These are phyloP conservation scores for Agarophyton chilense DNA, from an alignment of 23 red algal species.

Conservation along the genomic window DNA sequence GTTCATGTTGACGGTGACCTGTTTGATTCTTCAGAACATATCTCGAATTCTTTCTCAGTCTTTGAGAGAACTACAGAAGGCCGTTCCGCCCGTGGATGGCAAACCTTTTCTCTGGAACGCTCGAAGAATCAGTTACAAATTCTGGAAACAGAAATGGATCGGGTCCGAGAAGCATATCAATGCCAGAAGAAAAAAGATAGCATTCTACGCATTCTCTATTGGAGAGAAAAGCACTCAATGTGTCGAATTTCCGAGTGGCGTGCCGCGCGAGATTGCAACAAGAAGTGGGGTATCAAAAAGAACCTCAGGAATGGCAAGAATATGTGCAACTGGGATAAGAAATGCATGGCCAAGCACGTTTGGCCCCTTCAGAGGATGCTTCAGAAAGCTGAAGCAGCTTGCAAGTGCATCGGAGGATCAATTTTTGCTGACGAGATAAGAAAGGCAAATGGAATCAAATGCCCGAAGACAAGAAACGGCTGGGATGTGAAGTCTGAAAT, in stretches of 20 bases:
- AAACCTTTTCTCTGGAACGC: neutral
- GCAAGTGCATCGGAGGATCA: neutral
- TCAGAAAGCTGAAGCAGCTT: neutral
- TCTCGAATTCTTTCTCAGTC: neutral
- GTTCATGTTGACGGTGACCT: neutral
- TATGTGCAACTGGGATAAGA: neutral
- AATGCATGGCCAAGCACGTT: neutral
- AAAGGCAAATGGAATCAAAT: neutral
- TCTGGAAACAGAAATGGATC: neutral
- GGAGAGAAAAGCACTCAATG: neutral
- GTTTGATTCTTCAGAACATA: neutral
- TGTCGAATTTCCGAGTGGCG: neutral
- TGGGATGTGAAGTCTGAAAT: neutral
- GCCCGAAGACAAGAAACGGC: neutral
- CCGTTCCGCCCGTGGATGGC: neutral
- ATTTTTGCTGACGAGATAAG: neutral
- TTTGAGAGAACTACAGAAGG: neutral
- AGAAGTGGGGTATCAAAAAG: neutral
- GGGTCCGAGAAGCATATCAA: neutral
- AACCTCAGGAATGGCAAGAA: neutral
- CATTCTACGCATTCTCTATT: neutral
- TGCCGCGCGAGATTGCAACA: neutral
- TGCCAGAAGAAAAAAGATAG: neutral
- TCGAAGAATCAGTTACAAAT: neutral
- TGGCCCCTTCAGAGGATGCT: slow-evolving; percentile 8